Base-by-base conservation (phyloP, 441 rosid species). In the Pelargonium myrrhifolium region DNA sequence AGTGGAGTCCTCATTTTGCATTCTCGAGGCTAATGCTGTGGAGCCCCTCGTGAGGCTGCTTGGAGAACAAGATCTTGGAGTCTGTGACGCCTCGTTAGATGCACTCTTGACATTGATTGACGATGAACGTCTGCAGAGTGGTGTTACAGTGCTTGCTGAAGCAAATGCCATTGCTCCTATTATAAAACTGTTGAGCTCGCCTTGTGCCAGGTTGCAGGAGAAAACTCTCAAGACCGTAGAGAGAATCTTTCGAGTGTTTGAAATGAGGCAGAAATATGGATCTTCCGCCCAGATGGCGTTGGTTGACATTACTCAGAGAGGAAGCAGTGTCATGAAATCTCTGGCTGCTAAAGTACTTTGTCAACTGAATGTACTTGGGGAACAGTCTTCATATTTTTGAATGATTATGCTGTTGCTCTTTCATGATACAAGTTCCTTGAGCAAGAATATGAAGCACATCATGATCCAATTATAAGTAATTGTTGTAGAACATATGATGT, bases 91-190 rank as follows among this genome's bases (percentile, higher is more conserved):
- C 65, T 65, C 81, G 31, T 60, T 78, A 9, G 85, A 81, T 47
- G 82, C 85, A 9, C 74, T 81, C 12, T 64, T 72, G 65, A 81
- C 85, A 31, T 66, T 81, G 75, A 77, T 81, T 39, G 68, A 74
- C 3, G 78, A 70, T 11, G 73, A 72, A 43, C 69, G 56, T 6
- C 51, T 74, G 65, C 82, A 74, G 49, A 43, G 71, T 0, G 79
- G 85, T 8, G 65, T 76, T 58, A 47, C 75, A 62, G 77, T 72
- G 64, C 75, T 81, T 5, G 74, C 26, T 22, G 53, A 66, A 72
- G 74, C 62, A 62, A 74, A 76, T 39, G 79, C 76, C 28, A 68
- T 81, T 8, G 43, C 43, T 49, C 76, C 74, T 9, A 76, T 78
- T 20, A 71, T 81, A 71, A 78, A 68, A 26, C 31, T 78, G 9